Conservation (phyloP, 345 rosid genomes). For the Limnanthes douglasii region DNA sequence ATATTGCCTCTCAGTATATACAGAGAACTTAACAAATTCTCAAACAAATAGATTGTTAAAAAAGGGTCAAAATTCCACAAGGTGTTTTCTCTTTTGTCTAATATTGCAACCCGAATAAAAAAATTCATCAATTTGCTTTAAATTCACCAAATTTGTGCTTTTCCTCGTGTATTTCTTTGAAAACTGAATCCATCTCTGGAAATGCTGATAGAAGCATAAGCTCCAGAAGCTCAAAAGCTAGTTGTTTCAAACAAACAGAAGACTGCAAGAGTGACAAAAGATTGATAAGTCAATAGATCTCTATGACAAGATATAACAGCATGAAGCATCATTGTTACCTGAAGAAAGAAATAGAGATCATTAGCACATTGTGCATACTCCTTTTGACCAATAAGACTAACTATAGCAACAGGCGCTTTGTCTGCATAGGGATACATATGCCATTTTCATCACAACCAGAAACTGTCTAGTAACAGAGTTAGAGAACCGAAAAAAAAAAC, state of each 20-base stretch:
- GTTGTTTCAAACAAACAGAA: slow-evolving; percentile 58
- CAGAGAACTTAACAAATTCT: slow-evolving; percentile 1
- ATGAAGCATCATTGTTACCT: slow-evolving; percentile 28
- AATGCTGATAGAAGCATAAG: slow-evolving; percentile 56
- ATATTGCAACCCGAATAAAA: neutral
- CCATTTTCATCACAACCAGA: neutral
- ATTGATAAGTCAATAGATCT: neutral
- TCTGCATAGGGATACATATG: slow-evolving; percentile 22
- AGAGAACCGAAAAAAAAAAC: neutral
- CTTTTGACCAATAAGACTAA: slow-evolving; percentile 76
- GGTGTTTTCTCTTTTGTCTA: neutral
- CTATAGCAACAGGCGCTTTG: slow-evolving; percentile 72
- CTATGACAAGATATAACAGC: neutral
- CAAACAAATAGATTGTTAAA: slow-evolving; percentile 6
- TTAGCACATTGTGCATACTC: slow-evolving; percentile 86
- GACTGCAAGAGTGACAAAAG: slow-evolving; percentile 36
- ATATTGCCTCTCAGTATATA: slow-evolving; percentile 1
- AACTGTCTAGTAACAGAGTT: neutral
- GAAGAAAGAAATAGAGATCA: slow-evolving; percentile 90
- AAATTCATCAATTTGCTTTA: slow-evolving; percentile 15
- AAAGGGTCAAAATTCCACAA: neutral
- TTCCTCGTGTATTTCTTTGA: slow-evolving; percentile 57
- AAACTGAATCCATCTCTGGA: slow-evolving; percentile 51
- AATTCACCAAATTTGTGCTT: slow-evolving; percentile 64
- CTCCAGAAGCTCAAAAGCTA: slow-evolving; percentile 70